A percentile compares a stretch with the other conserved stretches of the same genome.
These are phyloP conservation scores for Keqinozyma sinolaborantium DNA, from an alignment of 1,139 yeast species.

Conservation along the genomic window DNA sequence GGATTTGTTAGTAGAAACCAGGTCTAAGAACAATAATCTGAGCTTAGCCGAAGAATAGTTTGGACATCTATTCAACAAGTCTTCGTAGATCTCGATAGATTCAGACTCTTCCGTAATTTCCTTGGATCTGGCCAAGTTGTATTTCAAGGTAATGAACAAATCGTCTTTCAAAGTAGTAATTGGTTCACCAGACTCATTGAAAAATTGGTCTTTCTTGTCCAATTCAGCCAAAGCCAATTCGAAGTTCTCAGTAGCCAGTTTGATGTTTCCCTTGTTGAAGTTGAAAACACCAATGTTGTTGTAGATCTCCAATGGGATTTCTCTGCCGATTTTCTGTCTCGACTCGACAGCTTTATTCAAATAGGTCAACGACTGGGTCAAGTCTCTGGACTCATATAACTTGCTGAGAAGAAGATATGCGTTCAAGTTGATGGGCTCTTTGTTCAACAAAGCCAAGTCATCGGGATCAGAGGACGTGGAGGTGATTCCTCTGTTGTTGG, in stretches of 20 bases:
- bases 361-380: slow-evolving; percentile 55
- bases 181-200: slow-evolving; percentile 23
- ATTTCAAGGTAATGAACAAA: slow-evolving; percentile 48
- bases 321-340: slow-evolving; percentile 37
- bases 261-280: slow-evolving; percentile 60
- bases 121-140: slow-evolving; percentile 60
- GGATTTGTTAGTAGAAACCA: slow-evolving; percentile 25
- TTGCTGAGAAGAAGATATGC: slow-evolving; percentile 68
- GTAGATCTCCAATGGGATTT: slow-evolving; percentile 63
- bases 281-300: slow-evolving; percentile 88
- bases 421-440: slow-evolving; percentile 65
- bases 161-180: slow-evolving; percentile 23
- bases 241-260: slow-evolving; percentile 39
- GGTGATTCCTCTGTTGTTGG: slow-evolving; percentile 41
- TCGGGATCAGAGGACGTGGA: slow-evolving; percentile 21
- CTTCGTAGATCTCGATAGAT: slow-evolving; percentile 52
- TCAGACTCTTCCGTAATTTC: slow-evolving; percentile 46
- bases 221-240: slow-evolving; percentile 41
- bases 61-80: slow-evolving; percentile 59
- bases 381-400: slow-evolving; percentile 61
- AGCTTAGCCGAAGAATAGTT: slow-evolving; percentile 74
- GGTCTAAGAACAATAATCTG: slow-evolving; percentile 57
- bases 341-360: slow-evolving; percentile 57
- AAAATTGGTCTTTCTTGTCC: slow-evolving; percentile 11
- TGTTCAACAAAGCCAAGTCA: slow-evolving; percentile 27